These are phyloP conservation scores for Phyllostachys edulis DNA, from an alignment of 176 grass and related monocot genomes.

Conservation along the genomic window DNA sequence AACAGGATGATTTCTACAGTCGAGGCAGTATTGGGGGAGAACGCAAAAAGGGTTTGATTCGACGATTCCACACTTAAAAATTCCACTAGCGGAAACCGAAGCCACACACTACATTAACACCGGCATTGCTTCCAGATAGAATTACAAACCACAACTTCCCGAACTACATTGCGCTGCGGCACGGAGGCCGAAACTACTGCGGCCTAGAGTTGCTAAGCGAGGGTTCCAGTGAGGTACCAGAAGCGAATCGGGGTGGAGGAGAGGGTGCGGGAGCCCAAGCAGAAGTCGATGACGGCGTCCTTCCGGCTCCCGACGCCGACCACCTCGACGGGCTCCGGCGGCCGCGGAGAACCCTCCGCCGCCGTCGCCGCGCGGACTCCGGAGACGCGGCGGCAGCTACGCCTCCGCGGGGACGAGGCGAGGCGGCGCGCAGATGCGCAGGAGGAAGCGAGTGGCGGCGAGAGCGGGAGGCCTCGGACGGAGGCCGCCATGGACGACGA, in stretches of 20 bases:
- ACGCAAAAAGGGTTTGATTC: not conserved
- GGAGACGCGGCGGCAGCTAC: not conserved
- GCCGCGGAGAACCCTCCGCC: not conserved
- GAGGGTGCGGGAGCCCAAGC: conserved; percentile 62
- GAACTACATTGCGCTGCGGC: conserved; percentile 13
- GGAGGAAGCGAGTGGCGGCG: conserved; percentile 24
- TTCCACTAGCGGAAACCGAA: not conserved
- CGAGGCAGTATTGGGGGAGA: not conserved
- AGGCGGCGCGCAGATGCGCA: not conserved
- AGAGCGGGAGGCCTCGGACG: conserved; percentile 30
- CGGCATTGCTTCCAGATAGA: not conserved
- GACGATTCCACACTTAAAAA: not conserved
- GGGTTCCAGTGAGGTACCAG: conserved; percentile 44
- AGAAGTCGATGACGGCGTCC: conserved; percentile 86
- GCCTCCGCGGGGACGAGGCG: conserved; percentile 18
- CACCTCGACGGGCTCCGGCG: conserved; percentile 71
- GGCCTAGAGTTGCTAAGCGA: not conserved
- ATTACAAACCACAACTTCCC: not conserved
- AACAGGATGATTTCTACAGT: not conserved
- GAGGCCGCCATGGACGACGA: conserved; percentile 40
- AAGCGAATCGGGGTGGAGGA: conserved; percentile 72
- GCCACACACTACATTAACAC: not conserved
- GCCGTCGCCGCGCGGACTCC: conserved; percentile 14
- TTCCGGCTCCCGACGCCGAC: conserved; percentile 87
- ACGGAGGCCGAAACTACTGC: not conserved